Evolutionary conservation across 2,329 filamentous ascomycete species (phyloP).

Genomic region (Claviceps sp.): DNA sequence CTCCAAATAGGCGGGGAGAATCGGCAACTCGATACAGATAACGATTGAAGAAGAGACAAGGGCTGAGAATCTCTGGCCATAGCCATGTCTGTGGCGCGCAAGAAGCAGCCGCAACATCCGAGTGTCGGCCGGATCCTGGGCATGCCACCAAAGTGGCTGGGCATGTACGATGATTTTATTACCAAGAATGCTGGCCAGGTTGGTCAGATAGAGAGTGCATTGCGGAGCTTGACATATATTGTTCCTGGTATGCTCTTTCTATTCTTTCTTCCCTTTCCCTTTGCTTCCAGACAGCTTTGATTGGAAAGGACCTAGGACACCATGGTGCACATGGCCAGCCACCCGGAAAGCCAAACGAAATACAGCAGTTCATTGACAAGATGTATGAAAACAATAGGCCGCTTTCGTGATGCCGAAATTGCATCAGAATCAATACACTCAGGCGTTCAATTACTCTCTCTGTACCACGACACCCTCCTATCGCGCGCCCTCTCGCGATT

Average conservation of each 20-base stretch:
- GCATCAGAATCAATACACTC: constrained; percentile 88
- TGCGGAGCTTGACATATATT: constrained; percentile 89
- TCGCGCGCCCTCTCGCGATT: constrained; percentile 47
- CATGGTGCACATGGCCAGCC: too few species aligned
- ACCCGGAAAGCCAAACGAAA: too few species aligned
- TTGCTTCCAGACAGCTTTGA: background rate
- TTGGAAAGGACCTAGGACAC: too few species aligned
- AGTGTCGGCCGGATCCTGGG: constrained; percentile 2
- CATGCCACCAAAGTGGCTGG: constrained; percentile 48
- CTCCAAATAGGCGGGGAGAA: background rate
- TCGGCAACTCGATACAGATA: background rate
- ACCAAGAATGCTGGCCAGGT: constrained; percentile 89
- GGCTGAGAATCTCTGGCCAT: too few species aligned
- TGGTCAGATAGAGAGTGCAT: constrained; percentile 83
- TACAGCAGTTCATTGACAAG: too few species aligned
- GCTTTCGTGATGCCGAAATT: constrained; percentile 84
- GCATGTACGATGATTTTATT: constrained; percentile 78
- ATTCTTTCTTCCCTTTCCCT: background rate
- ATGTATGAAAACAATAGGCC: constrained; percentile 32
- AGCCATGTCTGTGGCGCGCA: background rate
- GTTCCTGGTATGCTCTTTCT: constrained; percentile 52
- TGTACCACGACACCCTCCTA: constrained; percentile 86
- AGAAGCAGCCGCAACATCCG: background rate
- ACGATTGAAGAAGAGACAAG: background rate
- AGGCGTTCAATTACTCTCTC: constrained; percentile 73